Base-by-base conservation (phyloP, 345 rosid genomes). In the Ceriops zippeliana region DNA sequence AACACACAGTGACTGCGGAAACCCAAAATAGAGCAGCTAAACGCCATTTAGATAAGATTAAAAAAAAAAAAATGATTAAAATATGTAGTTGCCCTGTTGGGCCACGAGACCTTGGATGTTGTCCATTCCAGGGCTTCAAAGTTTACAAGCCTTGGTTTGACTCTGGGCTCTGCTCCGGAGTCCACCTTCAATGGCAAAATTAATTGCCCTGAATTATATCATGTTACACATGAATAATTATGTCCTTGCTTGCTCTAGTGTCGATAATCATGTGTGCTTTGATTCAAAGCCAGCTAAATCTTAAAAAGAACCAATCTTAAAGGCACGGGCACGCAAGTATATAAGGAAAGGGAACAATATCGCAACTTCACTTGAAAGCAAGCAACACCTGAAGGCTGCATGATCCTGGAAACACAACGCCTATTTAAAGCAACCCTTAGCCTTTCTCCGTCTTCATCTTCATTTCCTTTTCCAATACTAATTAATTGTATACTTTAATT, bases 251-350 rank as follows among this genome's bases (percentile, higher is more conserved):
- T 42, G 49, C 49, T 42, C 15, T 42, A 13, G 5, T 3, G 49
- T 13, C 4, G 49, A 42, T 22, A 15, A 38, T 26, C 20, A 38
- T 16, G 20, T 15, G 66, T 61, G 61, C 72, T 76, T 71, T 22
- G 75, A 76, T 35, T 58, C 32, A 31, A 71, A 66, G 72, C n/a
- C 52, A 58, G 21, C 17, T 59, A 53, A 2, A 52, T 15, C 49
- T 42, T 42, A 32, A 28, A 28, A 49, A 71, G 68, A 76, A 66
- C 73, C 61, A 67, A 31, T 1, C 80, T 76, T 76, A 7, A 76
- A 71, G 80, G 26, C 65, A 38, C 65, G 17, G 49, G 49, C 13
- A 42, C 3, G 49, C 16, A 3, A 24, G 75, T 8, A 46, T 62
- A 3, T 20, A 11, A 60, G 19, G 5, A 1, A 38, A 32, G 0